These are phyloP conservation scores for Cladosporium sp. DNA, from an alignment of 2,329 filamentous ascomycete genomes.

Conservation along the genomic window DNA sequence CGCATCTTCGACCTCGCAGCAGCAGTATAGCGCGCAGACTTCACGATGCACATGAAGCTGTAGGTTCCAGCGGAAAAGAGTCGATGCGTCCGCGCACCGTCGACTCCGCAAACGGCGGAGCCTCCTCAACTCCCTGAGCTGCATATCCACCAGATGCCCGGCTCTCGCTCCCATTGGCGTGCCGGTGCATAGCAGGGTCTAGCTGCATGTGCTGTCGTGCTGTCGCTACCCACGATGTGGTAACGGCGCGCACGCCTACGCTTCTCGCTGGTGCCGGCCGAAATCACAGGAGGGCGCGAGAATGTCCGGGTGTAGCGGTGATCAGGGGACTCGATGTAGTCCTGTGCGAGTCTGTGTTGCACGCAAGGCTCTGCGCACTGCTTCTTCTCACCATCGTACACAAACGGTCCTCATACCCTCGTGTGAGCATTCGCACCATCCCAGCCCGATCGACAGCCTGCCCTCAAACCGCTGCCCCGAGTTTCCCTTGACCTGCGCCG, in stretches of 20 bases:
- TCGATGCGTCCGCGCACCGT: background rate
- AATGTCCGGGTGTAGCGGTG: background rate
- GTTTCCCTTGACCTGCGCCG: conserved; percentile 5
- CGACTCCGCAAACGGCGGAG: conserved; percentile 5
- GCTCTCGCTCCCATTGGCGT: conserved; percentile 2
- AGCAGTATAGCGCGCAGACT: background rate
- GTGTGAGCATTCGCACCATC: background rate
- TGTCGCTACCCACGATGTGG: background rate
- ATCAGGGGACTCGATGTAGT: background rate
- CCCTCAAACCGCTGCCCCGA: background rate
- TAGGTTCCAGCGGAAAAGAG: background rate
- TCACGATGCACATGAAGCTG: conserved; percentile 8
- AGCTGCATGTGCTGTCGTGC: conserved; percentile 2
- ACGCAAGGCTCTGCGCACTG: background rate
- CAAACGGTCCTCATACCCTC: background rate
- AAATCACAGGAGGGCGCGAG: background rate
- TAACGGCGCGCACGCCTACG: background rate
- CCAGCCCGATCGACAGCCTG: conserved; percentile 5
- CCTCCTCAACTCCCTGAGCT: conserved; percentile 1
- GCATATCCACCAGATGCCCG: conserved; percentile 1
- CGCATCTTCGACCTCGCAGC: background rate
- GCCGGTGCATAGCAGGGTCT: background rate
- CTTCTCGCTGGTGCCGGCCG: background rate
- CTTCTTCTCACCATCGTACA: background rate
- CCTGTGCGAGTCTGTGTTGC: background rate